phyloP scores from a whole-genome alignment of 2,329 filamentous ascomycete species.

The Pestalotiopsis sp. region DNA sequence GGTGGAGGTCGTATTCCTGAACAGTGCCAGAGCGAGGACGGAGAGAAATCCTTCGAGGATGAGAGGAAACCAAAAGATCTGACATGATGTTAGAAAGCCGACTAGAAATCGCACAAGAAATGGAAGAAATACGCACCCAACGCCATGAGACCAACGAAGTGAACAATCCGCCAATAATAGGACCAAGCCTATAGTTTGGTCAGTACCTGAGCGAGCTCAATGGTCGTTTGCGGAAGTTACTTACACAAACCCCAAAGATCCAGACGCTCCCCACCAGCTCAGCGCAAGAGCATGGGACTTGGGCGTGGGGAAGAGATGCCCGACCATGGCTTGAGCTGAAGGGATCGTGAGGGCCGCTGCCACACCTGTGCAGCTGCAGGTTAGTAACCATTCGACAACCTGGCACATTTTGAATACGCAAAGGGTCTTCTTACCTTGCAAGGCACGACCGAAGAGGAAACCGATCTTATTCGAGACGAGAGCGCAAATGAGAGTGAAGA shows the following conservation, averaged over 20 bases:
- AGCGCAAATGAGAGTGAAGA: background rate
- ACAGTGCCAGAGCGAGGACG: background rate
- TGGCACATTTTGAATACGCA: background rate
- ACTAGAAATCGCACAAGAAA: background rate
- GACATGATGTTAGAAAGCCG: background rate
- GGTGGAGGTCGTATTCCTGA: background rate
- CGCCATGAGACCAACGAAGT: background rate
- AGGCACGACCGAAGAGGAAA: background rate
- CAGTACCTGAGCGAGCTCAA: background rate
- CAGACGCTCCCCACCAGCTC: background rate
- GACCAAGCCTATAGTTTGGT: background rate
- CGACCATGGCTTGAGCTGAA: constrained; percentile 1
- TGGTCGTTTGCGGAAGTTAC: background rate
- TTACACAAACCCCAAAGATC: background rate
- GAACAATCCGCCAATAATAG: background rate
- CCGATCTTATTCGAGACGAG: background rate
- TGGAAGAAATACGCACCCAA: background rate
- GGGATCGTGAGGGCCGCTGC: background rate
- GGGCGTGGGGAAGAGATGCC: background rate
- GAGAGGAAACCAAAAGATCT: background rate
- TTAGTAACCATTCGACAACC: background rate
- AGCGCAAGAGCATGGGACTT: background rate
- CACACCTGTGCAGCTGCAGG: background rate
- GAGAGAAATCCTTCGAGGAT: background rate
- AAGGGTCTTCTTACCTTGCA: background rate